Evolutionary conservation across 441 rosid genomes (phyloP).

Genomic region (Gossypium schwendimanii): DNA sequence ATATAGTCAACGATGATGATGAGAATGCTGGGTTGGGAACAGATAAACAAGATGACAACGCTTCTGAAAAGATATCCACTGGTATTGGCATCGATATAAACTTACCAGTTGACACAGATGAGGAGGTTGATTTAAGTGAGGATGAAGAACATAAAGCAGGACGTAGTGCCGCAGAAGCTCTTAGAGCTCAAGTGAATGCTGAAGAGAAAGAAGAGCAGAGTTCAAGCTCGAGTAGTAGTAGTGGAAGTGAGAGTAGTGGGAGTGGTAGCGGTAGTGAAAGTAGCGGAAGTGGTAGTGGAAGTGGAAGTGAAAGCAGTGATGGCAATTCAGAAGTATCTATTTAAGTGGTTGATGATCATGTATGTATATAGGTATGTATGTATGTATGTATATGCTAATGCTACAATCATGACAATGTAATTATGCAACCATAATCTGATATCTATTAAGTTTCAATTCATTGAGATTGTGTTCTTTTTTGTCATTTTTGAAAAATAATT

Average conservation of each 20-base stretch:
- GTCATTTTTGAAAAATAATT: background rate
- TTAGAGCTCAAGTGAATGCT: constrained; percentile 49
- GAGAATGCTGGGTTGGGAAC: constrained; percentile 13
- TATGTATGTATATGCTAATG: background rate
- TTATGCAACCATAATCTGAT: background rate
- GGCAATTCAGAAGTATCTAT: constrained; percentile 29
- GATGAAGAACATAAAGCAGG: constrained; percentile 31
- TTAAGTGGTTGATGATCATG: background rate
- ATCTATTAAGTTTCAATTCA: background rate
- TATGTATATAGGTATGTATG: background rate
- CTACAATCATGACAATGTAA: background rate
- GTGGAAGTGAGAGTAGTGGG: constrained; percentile 21
- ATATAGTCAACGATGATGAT: constrained; percentile 32
- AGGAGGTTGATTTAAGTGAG: constrained; percentile 47
- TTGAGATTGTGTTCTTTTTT: background rate
- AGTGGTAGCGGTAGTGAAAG: background rate
- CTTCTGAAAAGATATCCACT: constrained; percentile 22
- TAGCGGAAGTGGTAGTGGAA: constrained; percentile 26
- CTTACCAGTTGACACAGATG: constrained; percentile 36
- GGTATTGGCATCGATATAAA: constrained; percentile 50
- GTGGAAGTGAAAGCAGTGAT: constrained; percentile 31
- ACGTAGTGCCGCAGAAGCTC: constrained; percentile 56
- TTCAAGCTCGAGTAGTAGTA: constrained; percentile 41
- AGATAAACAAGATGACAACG: constrained; percentile 13
- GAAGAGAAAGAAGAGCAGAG: constrained; percentile 28